A percentile compares a stretch with the other conserved stretches of the same genome.
Evolutionary conservation across 164 flowering plant genomes (phyloP).

Genomic region (Berberis thunbergii): DNA sequence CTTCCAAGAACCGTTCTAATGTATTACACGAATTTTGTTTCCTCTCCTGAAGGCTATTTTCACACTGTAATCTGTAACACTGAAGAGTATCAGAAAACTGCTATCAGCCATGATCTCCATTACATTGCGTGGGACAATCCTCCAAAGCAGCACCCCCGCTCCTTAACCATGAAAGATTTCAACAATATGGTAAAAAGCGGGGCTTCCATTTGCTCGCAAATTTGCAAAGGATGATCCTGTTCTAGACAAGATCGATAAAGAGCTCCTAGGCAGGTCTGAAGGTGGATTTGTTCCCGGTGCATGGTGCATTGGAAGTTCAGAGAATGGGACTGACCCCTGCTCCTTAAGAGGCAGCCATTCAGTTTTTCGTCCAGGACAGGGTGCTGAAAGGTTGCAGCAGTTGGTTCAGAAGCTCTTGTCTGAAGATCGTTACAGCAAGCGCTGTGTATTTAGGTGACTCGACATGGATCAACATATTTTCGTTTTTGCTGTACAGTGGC

Average conservation of each 20-base stretch:
- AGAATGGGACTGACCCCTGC: constrained; percentile 65
- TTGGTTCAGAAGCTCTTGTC: constrained; percentile 43
- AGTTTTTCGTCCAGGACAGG: constrained; percentile 72
- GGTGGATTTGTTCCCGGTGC: constrained; percentile 71
- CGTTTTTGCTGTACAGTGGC: background rate
- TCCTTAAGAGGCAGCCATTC: constrained; percentile 50
- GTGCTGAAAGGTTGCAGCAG: constrained; percentile 50
- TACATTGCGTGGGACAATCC: constrained; percentile 98
- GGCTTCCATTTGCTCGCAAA: constrained; percentile 89
- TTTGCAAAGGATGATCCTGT: constrained; percentile 76
- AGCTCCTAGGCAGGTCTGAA: constrained; percentile 48
- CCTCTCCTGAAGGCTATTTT: constrained; percentile 96
- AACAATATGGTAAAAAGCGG: constrained; percentile 77
- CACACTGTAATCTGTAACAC: constrained; percentile 92
- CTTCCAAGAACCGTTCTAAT: constrained; percentile 80
- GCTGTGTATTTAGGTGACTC: constrained; percentile 30
- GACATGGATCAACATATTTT: background rate
- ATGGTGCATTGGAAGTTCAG: constrained; percentile 72
- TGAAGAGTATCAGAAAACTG: constrained; percentile 49
- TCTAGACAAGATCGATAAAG: constrained; percentile 77
- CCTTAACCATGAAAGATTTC: constrained; percentile 60
- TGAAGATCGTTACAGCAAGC: constrained; percentile 38
- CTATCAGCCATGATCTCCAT: constrained; percentile 87
- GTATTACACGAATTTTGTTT: constrained; percentile 88
- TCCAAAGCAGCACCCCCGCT: constrained; percentile 88